Base-by-base conservation (phyloP, 73 alveolate genomes). In the Breviolum minutum region DNA sequence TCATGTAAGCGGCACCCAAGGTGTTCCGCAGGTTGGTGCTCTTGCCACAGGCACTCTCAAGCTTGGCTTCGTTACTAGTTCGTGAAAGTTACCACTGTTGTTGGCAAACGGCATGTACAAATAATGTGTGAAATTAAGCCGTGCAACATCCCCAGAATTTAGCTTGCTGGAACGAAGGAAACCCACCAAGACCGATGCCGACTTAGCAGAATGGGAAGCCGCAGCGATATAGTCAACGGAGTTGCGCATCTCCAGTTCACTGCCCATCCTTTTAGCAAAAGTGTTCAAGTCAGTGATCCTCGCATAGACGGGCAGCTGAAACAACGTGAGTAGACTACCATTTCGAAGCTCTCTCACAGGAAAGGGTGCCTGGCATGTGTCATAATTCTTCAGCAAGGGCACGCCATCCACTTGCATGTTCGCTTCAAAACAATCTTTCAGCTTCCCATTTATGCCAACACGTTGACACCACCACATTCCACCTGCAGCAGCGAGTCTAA, bases 401-500 rank as follows among this genome's bases (percentile, higher is more conserved):
- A n/a, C n/a, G n/a, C n/a, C n/a, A n/a, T n/a, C n/a, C n/a, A n/a
- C n/a, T n/a, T n/a, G n/a, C n/a, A n/a, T n/a, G n/a, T n/a, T n/a
- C n/a, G n/a, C n/a, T n/a, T n/a, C n/a, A n/a, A n/a, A n/a, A n/a
- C n/a, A n/a, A n/a, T n/a, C n/a, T n/a, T n/a, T n/a, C n/a, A n/a
- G n/a, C n/a, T n/a, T n/a, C n/a, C n/a, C n/a, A n/a, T n/a, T n/a
- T n/a, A n/a, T n/a, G n/a, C n/a, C n/a, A n/a, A n/a, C n/a, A n/a
- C 93, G 76, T 63, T 54, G 76, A 83, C 93, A 83, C 93, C 93
- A 83, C 93, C 93, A 83, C 76, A 60, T 48, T 60, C 62, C 93
- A 60, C 76, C 76, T 48, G 93, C 93, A 83, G 93, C 93, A 32
- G 82, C 82, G n/a, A n/a, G n/a, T n/a, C n/a, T n/a, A n/a, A n/a